Evolutionary conservation across 1,284 basidiomycete genomes (phyloP), one percentile per base, ranked within the genome.

Genomic region (Moniliophthora roreri): DNA sequence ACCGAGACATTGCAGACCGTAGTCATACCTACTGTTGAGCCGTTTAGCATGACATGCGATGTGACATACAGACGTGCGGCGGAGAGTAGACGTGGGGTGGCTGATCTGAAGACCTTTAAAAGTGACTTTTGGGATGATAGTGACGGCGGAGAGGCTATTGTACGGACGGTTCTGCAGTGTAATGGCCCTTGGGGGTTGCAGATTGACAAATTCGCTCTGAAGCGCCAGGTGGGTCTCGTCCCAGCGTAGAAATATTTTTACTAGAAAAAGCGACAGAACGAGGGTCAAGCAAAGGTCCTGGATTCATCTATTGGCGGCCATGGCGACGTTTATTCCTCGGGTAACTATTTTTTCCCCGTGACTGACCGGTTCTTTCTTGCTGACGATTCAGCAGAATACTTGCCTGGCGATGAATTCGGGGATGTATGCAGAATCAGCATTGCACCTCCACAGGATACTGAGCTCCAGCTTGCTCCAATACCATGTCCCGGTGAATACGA

Each of bases 1-100:
- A 79, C 75, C 48, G 91, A 93, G 64, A 77, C 76, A 0, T 68
- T 91, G 44, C 77, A 78, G 58, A 86, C 87, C 5, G 66, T 93
- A 15, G 63, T 76, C 4, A 74, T 93, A 6, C 78, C 82, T 0
- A 81, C 82, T 0, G 70, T 80, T 3, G 73, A 75, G 2, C 78
- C 87, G 0, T 73, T 93, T 48, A 71, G 69, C 37, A 67, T 77
- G 21, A 69, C 66, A 1, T 81, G 82, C 53, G 70, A 75, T 13
- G 73, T 84, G 6, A 66, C 66, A 2, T 89, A 89, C 58, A 66
- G 71, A 47, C 72, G 79, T 26, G 63, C 69, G 13, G 45, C 71
- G 3, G 59, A 62, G 20, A 52, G 66, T 13, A 71, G 72, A 60
- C 66, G 69, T 13, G 78, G 77, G 0, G 58, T 83, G 13, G 74